phyloP scores from a whole-genome alignment of 2,329 filamentous ascomycete genomes.

The Penicillium sclerotigenum region DNA sequence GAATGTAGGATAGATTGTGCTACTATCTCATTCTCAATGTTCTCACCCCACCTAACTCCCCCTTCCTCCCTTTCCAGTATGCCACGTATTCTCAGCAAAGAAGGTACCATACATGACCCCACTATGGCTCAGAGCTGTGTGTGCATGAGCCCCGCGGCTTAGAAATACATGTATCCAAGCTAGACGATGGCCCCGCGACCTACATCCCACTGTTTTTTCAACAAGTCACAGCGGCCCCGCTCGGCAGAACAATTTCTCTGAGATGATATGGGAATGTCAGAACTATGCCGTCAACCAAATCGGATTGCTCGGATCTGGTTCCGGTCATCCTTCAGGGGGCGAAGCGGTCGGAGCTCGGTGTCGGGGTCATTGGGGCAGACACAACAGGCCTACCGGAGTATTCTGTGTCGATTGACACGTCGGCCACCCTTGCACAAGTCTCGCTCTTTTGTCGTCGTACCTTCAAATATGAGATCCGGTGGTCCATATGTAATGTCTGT shows the following conservation, averaged over 20 bases:
- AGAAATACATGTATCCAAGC: conserved; percentile 19
- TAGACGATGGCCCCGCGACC: background rate
- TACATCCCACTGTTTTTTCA: conserved; percentile 16
- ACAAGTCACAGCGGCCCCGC: conserved; percentile 4
- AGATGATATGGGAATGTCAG: conserved; percentile 34
- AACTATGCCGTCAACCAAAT: conserved; percentile 27
- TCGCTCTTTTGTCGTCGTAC: conserved; percentile 30
- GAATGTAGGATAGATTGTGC: background rate
- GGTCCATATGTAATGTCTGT: conserved; percentile 22
- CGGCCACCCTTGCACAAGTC: conserved; percentile 33
- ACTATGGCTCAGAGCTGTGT: conserved; percentile 27
- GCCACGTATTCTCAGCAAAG: conserved; percentile 29
- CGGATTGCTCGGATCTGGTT: conserved; percentile 28
- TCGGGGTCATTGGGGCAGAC: conserved; percentile 8
- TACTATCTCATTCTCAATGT: background rate
- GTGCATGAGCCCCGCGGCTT: conserved; percentile 21
- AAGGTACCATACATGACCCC: conserved; percentile 39
- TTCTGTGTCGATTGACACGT: conserved; percentile 29
- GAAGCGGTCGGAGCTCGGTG: conserved; percentile 1
- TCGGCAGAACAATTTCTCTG: conserved; percentile 23
- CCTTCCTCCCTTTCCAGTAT: conserved; percentile 13
- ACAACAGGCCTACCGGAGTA: conserved; percentile 18
- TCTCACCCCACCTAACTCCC: background rate
- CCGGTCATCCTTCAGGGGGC: background rate
- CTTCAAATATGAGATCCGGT: conserved; percentile 21